Conservation (phyloP, 805 yeast species). For the Monosporozyma aquatica region DNA sequence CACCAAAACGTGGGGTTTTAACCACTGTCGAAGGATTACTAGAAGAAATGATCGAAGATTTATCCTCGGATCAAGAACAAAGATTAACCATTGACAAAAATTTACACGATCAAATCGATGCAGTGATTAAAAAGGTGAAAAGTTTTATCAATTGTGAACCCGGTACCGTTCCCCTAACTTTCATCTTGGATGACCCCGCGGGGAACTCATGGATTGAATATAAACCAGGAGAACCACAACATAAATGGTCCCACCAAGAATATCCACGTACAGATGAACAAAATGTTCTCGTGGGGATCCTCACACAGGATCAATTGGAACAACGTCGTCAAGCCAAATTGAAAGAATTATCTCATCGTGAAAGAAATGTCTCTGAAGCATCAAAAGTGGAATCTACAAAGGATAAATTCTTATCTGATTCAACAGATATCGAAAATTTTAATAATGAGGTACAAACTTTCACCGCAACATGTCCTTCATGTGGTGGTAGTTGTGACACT, state of each 20-base stretch:
- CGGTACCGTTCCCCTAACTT: slow-evolving; percentile 64
- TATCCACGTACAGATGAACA: slow-evolving; percentile 84
- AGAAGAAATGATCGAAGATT: slow-evolving; percentile 72
- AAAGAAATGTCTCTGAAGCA: slow-evolving; percentile 25
- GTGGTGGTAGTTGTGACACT: slow-evolving; percentile 68
- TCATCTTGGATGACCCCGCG: slow-evolving; percentile 82
- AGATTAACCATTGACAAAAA: slow-evolving; percentile 71
- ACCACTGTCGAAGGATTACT: slow-evolving; percentile 88
- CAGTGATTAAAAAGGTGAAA: slow-evolving; percentile 52
- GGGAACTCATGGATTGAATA: slow-evolving; percentile 96
- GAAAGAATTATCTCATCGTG: slow-evolving; percentile 27
- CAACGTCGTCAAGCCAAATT: slow-evolving; percentile 29
- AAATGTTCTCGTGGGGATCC: slow-evolving; percentile 72
- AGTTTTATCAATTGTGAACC: slow-evolving; percentile 56
- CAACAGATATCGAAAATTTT: slow-evolving; percentile 74
- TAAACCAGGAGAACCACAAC: slow-evolving; percentile 76
- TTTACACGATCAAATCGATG: slow-evolving; percentile 63
- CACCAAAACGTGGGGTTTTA: slow-evolving; percentile 88
- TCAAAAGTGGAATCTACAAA: slow-evolving; percentile 11
- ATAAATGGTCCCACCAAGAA: slow-evolving; percentile 81
- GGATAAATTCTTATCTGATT: slow-evolving; percentile 54
- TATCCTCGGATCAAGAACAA: slow-evolving; percentile 69
- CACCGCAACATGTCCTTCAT: slow-evolving; percentile 85
- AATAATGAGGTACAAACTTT: slow-evolving; percentile 89
- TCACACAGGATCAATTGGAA: slow-evolving; percentile 49